phyloP scores from a whole-genome alignment of 495 filamentous ascomycete species.

The Amorphotheca resinae region DNA sequence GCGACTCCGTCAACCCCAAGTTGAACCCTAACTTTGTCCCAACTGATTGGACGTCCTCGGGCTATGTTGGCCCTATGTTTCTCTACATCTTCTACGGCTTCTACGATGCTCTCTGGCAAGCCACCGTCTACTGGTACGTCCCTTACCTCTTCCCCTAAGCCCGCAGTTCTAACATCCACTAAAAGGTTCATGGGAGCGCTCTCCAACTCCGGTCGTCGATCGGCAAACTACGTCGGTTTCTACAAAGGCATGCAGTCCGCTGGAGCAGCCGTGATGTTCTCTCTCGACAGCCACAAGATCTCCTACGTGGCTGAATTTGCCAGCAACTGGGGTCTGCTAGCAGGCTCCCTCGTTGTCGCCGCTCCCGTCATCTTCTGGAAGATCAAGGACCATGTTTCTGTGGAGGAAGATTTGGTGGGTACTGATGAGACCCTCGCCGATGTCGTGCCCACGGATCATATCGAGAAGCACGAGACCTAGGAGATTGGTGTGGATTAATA shows the following conservation, averaged over 20 bases:
- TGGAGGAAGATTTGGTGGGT: constrained; percentile 73
- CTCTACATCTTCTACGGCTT: constrained; percentile 91
- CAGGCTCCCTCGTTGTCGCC: constrained; percentile 60
- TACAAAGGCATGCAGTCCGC: constrained; percentile 97
- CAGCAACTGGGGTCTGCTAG: constrained; percentile 41
- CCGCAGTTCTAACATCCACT: background rate
- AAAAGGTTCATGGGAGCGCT: constrained; percentile 81
- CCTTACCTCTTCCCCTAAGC: background rate
- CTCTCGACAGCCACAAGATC: constrained; percentile 50
- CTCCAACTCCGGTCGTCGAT: constrained; percentile 79
- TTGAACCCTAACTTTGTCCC: constrained; percentile 21
- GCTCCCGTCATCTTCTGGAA: constrained; percentile 66
- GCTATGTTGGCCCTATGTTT: constrained; percentile 75
- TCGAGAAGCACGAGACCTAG: constrained; percentile 19
- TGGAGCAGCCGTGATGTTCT: constrained; percentile 81
- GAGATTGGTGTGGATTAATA: no score
- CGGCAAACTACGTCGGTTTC: constrained; percentile 89
- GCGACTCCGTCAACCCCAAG: constrained; percentile 28
- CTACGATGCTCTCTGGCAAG: constrained; percentile 80
- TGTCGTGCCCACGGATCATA: constrained; percentile 29
- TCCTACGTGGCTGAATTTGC: constrained; percentile 42
- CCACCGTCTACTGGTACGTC: constrained; percentile 73
- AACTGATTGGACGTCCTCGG: constrained; percentile 52
- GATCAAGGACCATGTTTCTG: constrained; percentile 56
- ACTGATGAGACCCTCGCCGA: constrained; percentile 67